These are phyloP conservation scores for Scheffersomyces amazonensis DNA, from an alignment of 805 yeast genomes.

Conservation along the genomic window DNA sequence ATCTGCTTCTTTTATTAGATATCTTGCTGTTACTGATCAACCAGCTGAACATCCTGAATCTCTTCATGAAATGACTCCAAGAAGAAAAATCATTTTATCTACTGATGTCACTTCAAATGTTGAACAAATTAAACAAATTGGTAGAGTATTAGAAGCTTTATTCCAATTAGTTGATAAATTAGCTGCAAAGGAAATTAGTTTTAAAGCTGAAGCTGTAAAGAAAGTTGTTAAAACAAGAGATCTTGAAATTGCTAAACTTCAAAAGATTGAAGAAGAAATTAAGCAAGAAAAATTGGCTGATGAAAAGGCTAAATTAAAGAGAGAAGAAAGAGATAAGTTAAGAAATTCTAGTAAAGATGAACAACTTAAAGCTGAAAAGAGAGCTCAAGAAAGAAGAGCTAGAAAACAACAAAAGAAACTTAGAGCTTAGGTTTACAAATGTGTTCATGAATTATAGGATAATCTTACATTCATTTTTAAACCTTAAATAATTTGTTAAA, in stretches of 20 bases:
- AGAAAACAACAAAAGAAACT: conserved; percentile 69
- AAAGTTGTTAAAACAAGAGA: conserved; percentile 79
- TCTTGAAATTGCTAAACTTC: conserved; percentile 64
- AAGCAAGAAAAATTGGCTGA: conserved; percentile 68
- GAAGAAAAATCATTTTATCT: conserved; percentile 54
- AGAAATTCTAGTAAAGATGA: conserved; percentile 67
- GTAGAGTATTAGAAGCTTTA: conserved; percentile 51
- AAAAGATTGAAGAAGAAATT: conserved; percentile 61
- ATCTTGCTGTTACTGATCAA: conserved; percentile 80
- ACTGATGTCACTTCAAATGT: conserved; percentile 49
- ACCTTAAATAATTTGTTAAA: no score
- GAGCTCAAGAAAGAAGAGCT: conserved; percentile 77
- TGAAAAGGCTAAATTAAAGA: conserved; percentile 68
- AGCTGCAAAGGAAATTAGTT: conserved; percentile 46
- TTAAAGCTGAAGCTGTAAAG: conserved; percentile 73
- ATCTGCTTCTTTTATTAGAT: conserved; percentile 53
- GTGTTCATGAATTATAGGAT: no score
- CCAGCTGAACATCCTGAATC: conserved; percentile 67
- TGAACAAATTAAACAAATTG: conserved; percentile 48
- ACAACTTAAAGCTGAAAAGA: conserved; percentile 74
- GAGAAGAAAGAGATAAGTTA: conserved; percentile 57
- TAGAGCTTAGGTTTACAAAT: conserved; percentile 36
- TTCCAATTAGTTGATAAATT: conserved; percentile 59
- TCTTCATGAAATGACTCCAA: conserved; percentile 52
- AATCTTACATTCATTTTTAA: no score